These are phyloP conservation scores for Volvariella volvacea DNA, from an alignment of 1,284 basidiomycete species.

Conservation along the genomic window DNA sequence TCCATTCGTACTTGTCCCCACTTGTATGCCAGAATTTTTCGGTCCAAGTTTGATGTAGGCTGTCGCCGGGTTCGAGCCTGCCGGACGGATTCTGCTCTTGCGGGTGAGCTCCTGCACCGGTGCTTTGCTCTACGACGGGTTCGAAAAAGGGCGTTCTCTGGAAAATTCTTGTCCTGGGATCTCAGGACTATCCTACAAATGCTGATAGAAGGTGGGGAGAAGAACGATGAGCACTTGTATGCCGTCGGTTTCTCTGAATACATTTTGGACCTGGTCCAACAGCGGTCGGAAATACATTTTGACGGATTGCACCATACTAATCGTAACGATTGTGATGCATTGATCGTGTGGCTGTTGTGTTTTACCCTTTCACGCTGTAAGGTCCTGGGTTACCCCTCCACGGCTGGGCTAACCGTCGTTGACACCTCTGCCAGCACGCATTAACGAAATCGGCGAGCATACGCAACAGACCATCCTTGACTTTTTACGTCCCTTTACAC, in stretches of 20 bases:
- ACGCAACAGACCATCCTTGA: slow-evolving; percentile 27
- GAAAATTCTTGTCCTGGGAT: slow-evolving; percentile 27
- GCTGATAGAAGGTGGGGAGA: slow-evolving; percentile 39
- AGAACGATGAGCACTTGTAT: slow-evolving; percentile 36
- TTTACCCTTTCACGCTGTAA: slow-evolving; percentile 22
- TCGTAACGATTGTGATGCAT: slow-evolving; percentile 13
- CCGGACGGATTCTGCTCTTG: slow-evolving; percentile 37
- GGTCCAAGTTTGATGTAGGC: slow-evolving; percentile 45
- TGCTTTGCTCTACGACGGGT: slow-evolving; percentile 38
- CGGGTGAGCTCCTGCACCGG: slow-evolving; percentile 38
- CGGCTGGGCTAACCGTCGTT: slow-evolving; percentile 1
- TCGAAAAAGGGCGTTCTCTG: slow-evolving; percentile 25
- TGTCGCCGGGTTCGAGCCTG: slow-evolving; percentile 23
- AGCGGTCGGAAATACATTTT: slow-evolving; percentile 1
- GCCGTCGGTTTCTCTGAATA: slow-evolving; percentile 29
- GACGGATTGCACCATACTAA: slow-evolving; percentile 4
- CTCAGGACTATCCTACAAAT: slow-evolving; percentile 46
- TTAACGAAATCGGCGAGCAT: slow-evolving; percentile 23
- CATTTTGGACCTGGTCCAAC: slow-evolving; percentile 19
- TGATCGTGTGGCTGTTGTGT: slow-evolving; percentile 34
- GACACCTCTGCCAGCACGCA: slow-evolving; percentile 23
- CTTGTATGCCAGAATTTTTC: slow-evolving; percentile 59
- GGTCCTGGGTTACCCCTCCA: slow-evolving; percentile 12
- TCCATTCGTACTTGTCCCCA: slow-evolving; percentile 39
- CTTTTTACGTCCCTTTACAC: slow-evolving; percentile 31